Conservation (phyloP, 495 filamentous ascomycete genomes). For the Annulohypoxylon stygium region DNA sequence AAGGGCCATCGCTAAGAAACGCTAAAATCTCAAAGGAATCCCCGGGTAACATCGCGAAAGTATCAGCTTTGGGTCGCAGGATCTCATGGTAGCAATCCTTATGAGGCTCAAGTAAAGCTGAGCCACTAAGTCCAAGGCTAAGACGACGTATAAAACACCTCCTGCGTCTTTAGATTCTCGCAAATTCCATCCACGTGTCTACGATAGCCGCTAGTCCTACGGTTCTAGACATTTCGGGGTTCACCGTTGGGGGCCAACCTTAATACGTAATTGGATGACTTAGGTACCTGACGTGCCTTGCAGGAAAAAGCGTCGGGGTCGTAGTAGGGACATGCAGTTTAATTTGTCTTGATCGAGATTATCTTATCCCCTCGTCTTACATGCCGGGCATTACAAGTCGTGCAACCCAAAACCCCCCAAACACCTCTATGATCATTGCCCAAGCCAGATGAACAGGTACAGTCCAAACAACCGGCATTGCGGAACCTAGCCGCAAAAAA, state of each 20-base stretch:
- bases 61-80: slow-evolving; percentile 10
- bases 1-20: not conserved
- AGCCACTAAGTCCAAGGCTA: slow-evolving; percentile 14
- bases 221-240: not conserved
- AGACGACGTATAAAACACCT: slow-evolving; percentile 5
- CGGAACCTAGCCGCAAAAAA: slow-evolving; percentile 11
- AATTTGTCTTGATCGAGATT: slow-evolving; percentile 33
- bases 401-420: slow-evolving; percentile 27
- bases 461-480: not conserved
- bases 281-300: slow-evolving; percentile 33
- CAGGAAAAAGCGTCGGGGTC: slow-evolving; percentile 25
- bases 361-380: slow-evolving; percentile 34
- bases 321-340: slow-evolving; percentile 30
- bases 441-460: not conserved
- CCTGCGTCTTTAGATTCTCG: slow-evolving; percentile 15
- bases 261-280: not conserved
- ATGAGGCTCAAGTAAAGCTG: slow-evolving; percentile 30
- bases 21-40: not conserved
- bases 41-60: slow-evolving; percentile 11
- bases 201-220: not conserved
- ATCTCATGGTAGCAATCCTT: slow-evolving; percentile 9
- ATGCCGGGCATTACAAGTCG: slow-evolving; percentile 26
- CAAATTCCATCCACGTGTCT: not conserved
- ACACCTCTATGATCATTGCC: slow-evolving; percentile 4
- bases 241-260: slow-evolving; percentile 27